A percentile compares a stretch with the other conserved stretches of the same genome.
Evolutionary conservation across 169 alveolate species (phyloP).

Genomic region (Plasmodium berghei): DNA sequence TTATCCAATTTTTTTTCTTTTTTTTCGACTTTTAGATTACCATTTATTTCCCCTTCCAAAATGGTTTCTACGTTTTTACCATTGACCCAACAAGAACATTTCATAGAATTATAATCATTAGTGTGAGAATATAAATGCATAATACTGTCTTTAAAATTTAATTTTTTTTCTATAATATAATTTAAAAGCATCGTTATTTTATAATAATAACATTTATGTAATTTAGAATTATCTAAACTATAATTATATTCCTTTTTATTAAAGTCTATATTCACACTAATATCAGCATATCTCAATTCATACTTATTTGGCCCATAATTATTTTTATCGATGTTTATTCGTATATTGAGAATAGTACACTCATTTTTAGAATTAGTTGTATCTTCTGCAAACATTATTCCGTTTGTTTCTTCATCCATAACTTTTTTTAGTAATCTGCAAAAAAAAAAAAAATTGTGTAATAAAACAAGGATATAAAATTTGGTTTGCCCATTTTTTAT

Average conservation of each 20-base stretch:
- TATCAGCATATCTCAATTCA: slow-evolving; percentile 43
- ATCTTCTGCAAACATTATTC: slow-evolving; percentile 53
- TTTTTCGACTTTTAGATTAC: background rate
- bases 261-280: slow-evolving; percentile 42
- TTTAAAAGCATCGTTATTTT: slow-evolving; percentile 29
- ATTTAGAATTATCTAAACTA: slow-evolving; percentile 47
- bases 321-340: slow-evolving; percentile 13
- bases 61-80: slow-evolving; percentile 10
- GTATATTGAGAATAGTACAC: slow-evolving; percentile 41
- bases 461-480: background rate
- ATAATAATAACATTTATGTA: slow-evolving; percentile 62
- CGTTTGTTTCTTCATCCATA: slow-evolving; percentile 60
- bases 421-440: slow-evolving; percentile 46
- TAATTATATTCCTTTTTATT: slow-evolving; percentile 19
- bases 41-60: background rate
- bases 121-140: slow-evolving; percentile 23
- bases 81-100: slow-evolving; percentile 19
- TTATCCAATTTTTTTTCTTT: background rate
- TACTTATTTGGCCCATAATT: slow-evolving; percentile 17
- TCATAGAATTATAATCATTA: slow-evolving; percentile 49
- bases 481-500: background rate
- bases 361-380: slow-evolving; percentile 17
- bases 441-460: slow-evolving; percentile 1
- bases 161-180: slow-evolving; percentile 21
- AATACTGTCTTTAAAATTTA: slow-evolving; percentile 52